phyloP scores from a whole-genome alignment of 75 land plant species.

The Pinus albicaulis region DNA sequence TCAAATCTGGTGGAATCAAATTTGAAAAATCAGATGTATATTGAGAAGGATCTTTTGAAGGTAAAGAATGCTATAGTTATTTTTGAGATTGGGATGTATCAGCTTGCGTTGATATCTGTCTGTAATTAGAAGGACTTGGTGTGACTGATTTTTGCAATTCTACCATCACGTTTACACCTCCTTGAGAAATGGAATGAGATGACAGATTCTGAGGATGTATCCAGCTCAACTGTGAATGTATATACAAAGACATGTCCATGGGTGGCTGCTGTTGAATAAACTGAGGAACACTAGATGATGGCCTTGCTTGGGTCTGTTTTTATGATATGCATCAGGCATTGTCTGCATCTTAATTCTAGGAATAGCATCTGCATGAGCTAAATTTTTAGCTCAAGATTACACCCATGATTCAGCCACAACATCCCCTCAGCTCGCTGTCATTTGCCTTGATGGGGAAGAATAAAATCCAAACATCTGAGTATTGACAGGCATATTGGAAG shows the following conservation, averaged over 20 bases:
- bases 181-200: not conserved
- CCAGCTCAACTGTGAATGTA: not conserved
- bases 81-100: not conserved
- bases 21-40: not conserved
- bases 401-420: not conserved
- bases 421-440: constrained; percentile 1
- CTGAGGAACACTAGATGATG: constrained; percentile 1
- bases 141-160: not conserved
- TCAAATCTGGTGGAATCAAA: constrained; percentile 57
- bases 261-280: constrained; percentile 3
- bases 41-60: not conserved
- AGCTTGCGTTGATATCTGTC: not conserved
- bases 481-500: not conserved
- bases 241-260: constrained; percentile 2
- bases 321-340: not conserved
- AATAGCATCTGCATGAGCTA: not conserved
- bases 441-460: not conserved
- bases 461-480: not conserved
- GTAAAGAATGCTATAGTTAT: not conserved
- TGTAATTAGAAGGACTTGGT: not conserved
- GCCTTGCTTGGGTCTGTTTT: not conserved
- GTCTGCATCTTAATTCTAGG: not conserved
- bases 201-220: constrained; percentile 7
- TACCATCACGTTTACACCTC: not conserved
- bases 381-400: not conserved